These are phyloP conservation scores for Heteromeles arbutifolia DNA, from an alignment of 306 rosid genomes.

Conservation along the genomic window DNA sequence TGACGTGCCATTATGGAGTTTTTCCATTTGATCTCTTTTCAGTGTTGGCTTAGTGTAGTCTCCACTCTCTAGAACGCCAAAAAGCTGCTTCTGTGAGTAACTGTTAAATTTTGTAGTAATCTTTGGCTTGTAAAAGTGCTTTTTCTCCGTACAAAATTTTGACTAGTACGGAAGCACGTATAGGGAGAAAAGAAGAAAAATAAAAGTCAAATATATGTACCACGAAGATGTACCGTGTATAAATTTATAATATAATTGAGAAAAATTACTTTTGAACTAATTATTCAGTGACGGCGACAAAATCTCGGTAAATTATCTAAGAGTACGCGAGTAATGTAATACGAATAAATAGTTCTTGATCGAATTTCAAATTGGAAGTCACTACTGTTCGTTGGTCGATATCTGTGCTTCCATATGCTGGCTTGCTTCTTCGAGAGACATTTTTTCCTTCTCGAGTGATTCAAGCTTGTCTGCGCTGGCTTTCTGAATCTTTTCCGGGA, in stretches of 20 bases:
- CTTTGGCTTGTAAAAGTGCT: not conserved
- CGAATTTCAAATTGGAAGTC: not conserved
- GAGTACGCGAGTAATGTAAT: too few relatives aligned
- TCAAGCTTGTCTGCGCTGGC: conserved; percentile 55
- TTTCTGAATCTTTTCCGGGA: conserved; percentile 37
- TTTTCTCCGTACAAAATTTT: conserved; percentile 10
- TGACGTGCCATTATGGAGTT: conserved; percentile 74
- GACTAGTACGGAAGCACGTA: not conserved
- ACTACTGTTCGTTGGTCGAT: not conserved
- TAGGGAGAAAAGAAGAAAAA: too few relatives aligned
- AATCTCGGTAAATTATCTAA: too few relatives aligned
- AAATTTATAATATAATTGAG: not conserved
- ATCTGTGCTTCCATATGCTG: conserved; percentile 36
- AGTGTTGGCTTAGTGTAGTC: not conserved
- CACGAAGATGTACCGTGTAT: too few relatives aligned
- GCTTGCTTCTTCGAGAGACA: conserved; percentile 59
- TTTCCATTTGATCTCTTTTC: conserved; percentile 19
- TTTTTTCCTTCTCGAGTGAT: conserved; percentile 54
- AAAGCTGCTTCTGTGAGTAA: not conserved
- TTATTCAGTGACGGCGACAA: too few relatives aligned
- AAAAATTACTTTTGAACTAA: too few relatives aligned
- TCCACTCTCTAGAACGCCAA: not conserved
- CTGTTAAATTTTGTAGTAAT: not conserved
- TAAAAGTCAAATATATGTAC: too few relatives aligned
- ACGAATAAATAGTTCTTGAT: not conserved